Conservation (phyloP, 2,329 filamentous ascomycete species). For the Pseudogymnoascus sp. region DNA sequence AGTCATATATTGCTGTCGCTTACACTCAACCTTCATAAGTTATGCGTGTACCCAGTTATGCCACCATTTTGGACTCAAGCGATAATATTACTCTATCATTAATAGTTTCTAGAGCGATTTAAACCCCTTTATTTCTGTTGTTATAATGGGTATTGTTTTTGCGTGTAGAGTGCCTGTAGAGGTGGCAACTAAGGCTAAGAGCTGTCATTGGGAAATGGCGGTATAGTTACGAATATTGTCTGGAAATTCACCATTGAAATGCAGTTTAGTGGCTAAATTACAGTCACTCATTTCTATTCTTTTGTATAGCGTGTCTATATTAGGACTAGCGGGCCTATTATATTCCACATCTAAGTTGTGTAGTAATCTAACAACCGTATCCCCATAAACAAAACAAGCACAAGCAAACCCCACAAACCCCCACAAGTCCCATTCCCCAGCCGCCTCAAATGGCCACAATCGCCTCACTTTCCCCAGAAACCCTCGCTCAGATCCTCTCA, state of each 20-base stretch:
- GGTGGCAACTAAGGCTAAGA: neutral
- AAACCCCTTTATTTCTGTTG: neutral
- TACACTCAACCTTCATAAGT: too few relatives aligned
- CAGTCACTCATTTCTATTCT: neutral
- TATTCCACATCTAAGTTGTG: neutral
- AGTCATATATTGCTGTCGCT: neutral
- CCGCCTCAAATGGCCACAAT: constrained; percentile 1
- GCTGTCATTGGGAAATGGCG: neutral
- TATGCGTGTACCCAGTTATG: too few relatives aligned
- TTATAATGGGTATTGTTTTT: neutral
- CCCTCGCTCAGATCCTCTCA: neutral
- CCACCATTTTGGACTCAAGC: too few relatives aligned
- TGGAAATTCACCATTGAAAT: neutral
- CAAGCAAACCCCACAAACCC: neutral
- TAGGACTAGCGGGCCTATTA: neutral
- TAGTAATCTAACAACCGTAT: neutral
- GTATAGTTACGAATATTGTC: neutral
- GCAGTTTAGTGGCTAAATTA: neutral
- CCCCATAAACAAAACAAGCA: neutral
- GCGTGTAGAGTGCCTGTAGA: neutral
- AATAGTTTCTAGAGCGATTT: too few relatives aligned
- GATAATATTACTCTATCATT: too few relatives aligned
- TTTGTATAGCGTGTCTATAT: neutral
- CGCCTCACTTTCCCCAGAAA: constrained; percentile 6
- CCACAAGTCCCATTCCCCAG: neutral